A percentile compares a stretch with the other conserved stretches of the same genome.
These are phyloP conservation scores for Acidomyces sp. DNA, from an alignment of 495 filamentous ascomycete species.

Conservation along the genomic window DNA sequence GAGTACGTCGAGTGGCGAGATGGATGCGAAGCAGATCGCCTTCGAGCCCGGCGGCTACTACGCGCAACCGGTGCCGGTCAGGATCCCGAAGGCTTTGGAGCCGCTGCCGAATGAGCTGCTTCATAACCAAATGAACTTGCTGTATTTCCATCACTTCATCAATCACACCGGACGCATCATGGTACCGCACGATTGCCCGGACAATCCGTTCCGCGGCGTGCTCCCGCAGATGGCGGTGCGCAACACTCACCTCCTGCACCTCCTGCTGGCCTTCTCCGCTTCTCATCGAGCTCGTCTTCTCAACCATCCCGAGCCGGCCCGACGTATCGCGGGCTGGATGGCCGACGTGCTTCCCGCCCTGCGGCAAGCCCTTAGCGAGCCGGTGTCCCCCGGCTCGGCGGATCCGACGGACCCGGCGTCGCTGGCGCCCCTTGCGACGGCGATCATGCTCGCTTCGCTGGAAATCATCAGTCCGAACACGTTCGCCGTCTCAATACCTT, in stretches of 20 bases:
- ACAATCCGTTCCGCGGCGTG: conserved; percentile 61
- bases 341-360: conserved; percentile 66
- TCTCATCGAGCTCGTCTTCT: conserved; percentile 69
- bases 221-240: conserved; percentile 57
- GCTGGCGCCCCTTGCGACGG: conserved; percentile 64
- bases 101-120: conserved; percentile 45
- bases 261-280: conserved; percentile 71
- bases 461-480: conserved; percentile 77
- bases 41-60: conserved; percentile 54
- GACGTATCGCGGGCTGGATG: conserved; percentile 67
- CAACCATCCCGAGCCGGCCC: conserved; percentile 58
- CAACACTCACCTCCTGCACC: conserved; percentile 56
- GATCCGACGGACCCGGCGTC: conserved; percentile 15
- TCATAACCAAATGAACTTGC: conserved; percentile 65
- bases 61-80: conserved; percentile 51
- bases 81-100: conserved; percentile 50
- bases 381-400: conserved; percentile 18
- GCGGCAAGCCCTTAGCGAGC: conserved; percentile 51
- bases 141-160: conserved; percentile 67
- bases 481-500: conserved; percentile 58
- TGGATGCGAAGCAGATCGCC: conserved; percentile 31
- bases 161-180: conserved; percentile 65
- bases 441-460: conserved; percentile 75
- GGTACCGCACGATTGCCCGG: conserved; percentile 60
- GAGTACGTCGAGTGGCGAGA: conserved; percentile 11